Evolutionary conservation across 2,329 filamentous ascomycete species (phyloP), one percentile per base, ranked within the genome.

Genomic region (Pseudopithomyces maydicus): DNA sequence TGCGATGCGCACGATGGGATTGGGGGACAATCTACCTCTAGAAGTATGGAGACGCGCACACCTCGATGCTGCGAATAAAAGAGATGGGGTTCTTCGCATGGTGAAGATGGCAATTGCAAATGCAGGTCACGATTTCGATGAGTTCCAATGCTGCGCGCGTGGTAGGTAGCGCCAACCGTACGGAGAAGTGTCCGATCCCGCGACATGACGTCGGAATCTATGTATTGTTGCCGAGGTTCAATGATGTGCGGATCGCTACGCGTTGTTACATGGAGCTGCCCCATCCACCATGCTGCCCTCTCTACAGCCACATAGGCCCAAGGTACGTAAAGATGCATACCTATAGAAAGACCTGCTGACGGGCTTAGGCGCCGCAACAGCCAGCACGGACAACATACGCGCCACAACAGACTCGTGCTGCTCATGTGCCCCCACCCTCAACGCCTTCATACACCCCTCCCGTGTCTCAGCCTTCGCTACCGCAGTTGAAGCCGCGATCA

Each of bases 241-340:
- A 44, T 14, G 43, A 35, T 54, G 22, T 44, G 29, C 55, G 47
- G 33, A 19, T 17, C 10, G 38, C 6, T 46, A 39, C 17, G 38
- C 53, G 61, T 29, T 56, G 54, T 58, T 49, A 50, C 12, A 52
- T 58, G 42, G 52, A 54, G 49, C 5, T 17, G 56, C 53, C 52
- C 47, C 57, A 52, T 20, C 39, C 26, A 54, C 12, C 35, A 79
- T 79, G 78, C 55, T 80, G 23, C 68, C 77, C 15, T 67, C 70
- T 22, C 55, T 76, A 23, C 77, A 79, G 65, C 75, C 77, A 4
- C 69, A 70, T 26, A 69, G 77, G 58, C 77, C 77, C 57, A 78
- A 75, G 66, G 77, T 74, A 59, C 41, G 55, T 15, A 10, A 29
- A 14, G 20, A 19, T n/a, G 3, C 50, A n/a, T 11, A 12, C 3